Evolutionary conservation across 2,329 filamentous ascomycete species (phyloP).

Genomic region (Aspergillus pseudoterreus): DNA sequence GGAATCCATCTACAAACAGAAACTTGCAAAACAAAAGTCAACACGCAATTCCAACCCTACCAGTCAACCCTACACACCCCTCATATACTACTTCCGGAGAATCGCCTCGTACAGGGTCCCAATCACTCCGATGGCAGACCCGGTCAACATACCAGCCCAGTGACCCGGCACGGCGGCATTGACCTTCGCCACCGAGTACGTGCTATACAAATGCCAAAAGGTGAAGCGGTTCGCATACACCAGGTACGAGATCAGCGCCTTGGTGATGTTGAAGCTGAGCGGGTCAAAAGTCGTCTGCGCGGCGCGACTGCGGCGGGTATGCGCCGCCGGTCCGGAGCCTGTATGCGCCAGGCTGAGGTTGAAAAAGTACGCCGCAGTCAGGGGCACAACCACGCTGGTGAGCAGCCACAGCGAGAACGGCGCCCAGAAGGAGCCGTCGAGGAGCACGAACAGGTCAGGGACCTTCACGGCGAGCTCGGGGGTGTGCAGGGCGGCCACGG

Average conservation of each 20-base stretch:
- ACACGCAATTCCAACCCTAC: background rate
- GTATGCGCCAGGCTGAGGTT: constrained; percentile 65
- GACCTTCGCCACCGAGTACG: constrained; percentile 34
- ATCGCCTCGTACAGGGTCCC: constrained; percentile 47
- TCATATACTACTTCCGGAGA: constrained; percentile 32
- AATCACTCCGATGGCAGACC: constrained; percentile 39
- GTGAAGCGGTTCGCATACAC: constrained; percentile 61
- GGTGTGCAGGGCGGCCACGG: constrained; percentile 54
- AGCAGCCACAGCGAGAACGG: constrained; percentile 72
- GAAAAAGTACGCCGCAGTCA: constrained; percentile 79
- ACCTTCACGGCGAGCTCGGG: constrained; percentile 61
- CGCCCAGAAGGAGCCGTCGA: constrained; percentile 78
- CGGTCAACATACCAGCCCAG: constrained; percentile 37
- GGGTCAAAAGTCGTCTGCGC: constrained; percentile 62
- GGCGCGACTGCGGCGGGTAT: constrained; percentile 21
- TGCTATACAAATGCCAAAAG: constrained; percentile 36
- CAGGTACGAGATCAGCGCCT: constrained; percentile 76
- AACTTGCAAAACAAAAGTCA: background rate
- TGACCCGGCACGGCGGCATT: constrained; percentile 37
- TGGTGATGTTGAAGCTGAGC: constrained; percentile 83
- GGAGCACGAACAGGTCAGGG: constrained; percentile 75
- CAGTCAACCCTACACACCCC: background rate
- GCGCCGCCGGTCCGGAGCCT: constrained; percentile 22
- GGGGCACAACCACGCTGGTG: constrained; percentile 68
- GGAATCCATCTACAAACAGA: background rate